Conservation (phyloP, 805 yeast genomes). For the Wickerhamomyces chambardii region DNA sequence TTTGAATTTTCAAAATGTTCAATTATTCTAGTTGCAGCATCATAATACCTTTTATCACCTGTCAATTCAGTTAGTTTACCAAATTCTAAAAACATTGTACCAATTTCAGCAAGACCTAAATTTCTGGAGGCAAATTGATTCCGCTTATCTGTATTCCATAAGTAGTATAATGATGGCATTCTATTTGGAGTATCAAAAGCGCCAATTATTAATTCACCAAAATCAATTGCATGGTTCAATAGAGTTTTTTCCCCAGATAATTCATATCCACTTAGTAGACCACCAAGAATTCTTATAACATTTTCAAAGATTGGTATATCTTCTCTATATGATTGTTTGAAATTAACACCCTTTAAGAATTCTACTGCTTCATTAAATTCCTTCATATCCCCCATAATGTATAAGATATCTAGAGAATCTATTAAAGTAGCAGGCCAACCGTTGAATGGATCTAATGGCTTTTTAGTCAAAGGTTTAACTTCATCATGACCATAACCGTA, state of each 20-base stretch:
- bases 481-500: constrained; percentile 39
- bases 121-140: constrained; percentile 28
- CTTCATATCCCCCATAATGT: constrained; percentile 31
- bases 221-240: constrained; percentile 30
- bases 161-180: constrained; percentile 37
- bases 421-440: constrained; percentile 44
- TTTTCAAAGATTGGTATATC: constrained; percentile 42
- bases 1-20: constrained; percentile 24
- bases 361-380: constrained; percentile 30
- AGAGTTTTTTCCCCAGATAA: constrained; percentile 27
- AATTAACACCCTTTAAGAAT: constrained; percentile 27
- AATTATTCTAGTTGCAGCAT: constrained; percentile 37
- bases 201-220: constrained; percentile 40
- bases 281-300: constrained; percentile 42
- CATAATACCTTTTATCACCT: constrained; percentile 35
- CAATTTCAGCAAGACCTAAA: constrained; percentile 35
- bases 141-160: constrained; percentile 27
- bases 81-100: constrained; percentile 42
- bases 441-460: constrained; percentile 28
- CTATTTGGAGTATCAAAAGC: constrained; percentile 53
- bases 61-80: constrained; percentile 43
- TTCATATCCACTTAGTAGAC: constrained; percentile 43
- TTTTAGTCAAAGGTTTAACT: constrained; percentile 26
- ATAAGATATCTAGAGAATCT: constrained; percentile 43
- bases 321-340: constrained; percentile 27